Conservation (phyloP, 2,329 filamentous ascomycete genomes). For the Shiraia bambusicola region DNA sequence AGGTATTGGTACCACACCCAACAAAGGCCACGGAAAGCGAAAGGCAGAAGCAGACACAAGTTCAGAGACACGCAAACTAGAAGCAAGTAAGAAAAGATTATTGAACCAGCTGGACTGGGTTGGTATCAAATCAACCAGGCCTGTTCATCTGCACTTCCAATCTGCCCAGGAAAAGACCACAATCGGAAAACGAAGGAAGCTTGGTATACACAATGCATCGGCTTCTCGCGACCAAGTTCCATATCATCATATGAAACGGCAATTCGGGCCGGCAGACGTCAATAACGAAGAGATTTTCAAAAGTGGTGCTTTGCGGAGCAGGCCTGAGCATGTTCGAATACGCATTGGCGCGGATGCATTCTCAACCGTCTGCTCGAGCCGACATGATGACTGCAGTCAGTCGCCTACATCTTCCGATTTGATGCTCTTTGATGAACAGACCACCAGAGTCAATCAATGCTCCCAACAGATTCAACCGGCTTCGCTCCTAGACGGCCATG, state of each 20-base stretch:
- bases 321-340: slow-evolving; percentile 32
- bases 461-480: not conserved
- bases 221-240: slow-evolving; percentile 2
- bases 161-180: slow-evolving; percentile 28
- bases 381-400: slow-evolving; percentile 6
- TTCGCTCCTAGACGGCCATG: slow-evolving; percentile 4
- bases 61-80: slow-evolving; percentile 22
- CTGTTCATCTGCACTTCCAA: slow-evolving; percentile 31
- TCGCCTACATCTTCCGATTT: slow-evolving; percentile 31
- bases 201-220: slow-evolving; percentile 7
- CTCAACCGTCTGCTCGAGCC: slow-evolving; percentile 23
- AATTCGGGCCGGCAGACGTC: slow-evolving; percentile 2
- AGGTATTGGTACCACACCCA: slow-evolving; percentile 6
- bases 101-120: slow-evolving; percentile 40
- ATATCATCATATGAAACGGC: not conserved
- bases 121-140: slow-evolving; percentile 31
- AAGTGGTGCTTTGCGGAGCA: slow-evolving; percentile 14
- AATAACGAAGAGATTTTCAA: slow-evolving; percentile 8
- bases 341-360: slow-evolving; percentile 42
- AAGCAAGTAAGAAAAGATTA: slow-evolving; percentile 32
- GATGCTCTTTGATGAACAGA: slow-evolving; percentile 41
- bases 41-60: slow-evolving; percentile 9
- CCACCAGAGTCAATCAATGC: slow-evolving; percentile 8
- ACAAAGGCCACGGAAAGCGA: slow-evolving; percentile 3
- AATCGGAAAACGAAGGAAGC: slow-evolving; percentile 40